phyloP scores from a whole-genome alignment of 257 asterid species.

The Solanum neorickii region DNA sequence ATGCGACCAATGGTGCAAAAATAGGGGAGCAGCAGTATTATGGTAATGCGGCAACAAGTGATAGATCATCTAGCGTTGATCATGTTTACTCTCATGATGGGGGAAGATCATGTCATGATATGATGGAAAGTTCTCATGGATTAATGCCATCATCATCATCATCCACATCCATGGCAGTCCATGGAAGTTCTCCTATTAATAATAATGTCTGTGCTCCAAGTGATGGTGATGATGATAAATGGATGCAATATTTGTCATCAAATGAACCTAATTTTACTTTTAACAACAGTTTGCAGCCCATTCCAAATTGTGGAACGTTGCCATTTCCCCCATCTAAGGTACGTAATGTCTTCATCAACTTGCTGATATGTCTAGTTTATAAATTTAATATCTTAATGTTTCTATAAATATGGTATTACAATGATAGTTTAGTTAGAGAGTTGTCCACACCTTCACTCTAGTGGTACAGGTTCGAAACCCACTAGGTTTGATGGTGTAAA shows the following conservation, averaged over 20 bases:
- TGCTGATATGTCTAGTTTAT: neutral
- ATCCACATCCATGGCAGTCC: slow-evolving; percentile 16
- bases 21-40: slow-evolving; percentile 11
- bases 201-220: slow-evolving; percentile 3
- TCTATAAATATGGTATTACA: neutral
- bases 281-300: slow-evolving; percentile 14
- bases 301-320: slow-evolving; percentile 20
- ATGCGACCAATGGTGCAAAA: slow-evolving; percentile 21
- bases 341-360: neutral
- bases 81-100: slow-evolving; percentile 18
- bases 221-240: slow-evolving; percentile 41
- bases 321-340: slow-evolving; percentile 75
- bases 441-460: neutral
- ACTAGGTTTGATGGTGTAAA: neutral
- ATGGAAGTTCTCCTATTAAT: slow-evolving; percentile 8
- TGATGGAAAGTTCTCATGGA: slow-evolving; percentile 10
- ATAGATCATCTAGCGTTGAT: slow-evolving; percentile 49
- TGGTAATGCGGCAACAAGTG: slow-evolving; percentile 26
- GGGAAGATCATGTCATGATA: slow-evolving; percentile 6
- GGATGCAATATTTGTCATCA: slow-evolving; percentile 78
- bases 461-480: neutral
- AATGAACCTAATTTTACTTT: slow-evolving; percentile 57
- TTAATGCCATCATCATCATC: neutral
- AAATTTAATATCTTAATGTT: neutral
- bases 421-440: neutral